These are phyloP conservation scores for Paramecium pentaurelia DNA, from an alignment of 73 alveolate genomes.

Conservation along the genomic window DNA sequence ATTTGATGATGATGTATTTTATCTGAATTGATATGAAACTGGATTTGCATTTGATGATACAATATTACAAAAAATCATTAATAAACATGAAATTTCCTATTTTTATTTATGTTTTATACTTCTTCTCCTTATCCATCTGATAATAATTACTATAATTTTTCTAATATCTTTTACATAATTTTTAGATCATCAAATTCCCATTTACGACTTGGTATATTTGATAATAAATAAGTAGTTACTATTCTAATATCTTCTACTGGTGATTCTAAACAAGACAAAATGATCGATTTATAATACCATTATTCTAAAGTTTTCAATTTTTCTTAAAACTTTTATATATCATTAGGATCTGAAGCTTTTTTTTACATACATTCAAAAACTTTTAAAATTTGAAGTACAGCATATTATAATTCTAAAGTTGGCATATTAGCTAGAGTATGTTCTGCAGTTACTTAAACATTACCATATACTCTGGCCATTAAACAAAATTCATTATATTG, in stretches of 20 bases:
- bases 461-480: not conserved
- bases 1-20: not conserved
- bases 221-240: not conserved
- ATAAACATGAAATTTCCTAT: not conserved
- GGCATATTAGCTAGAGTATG: not conserved
- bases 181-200: slow-evolving; percentile 25
- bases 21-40: not conserved
- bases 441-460: not conserved
- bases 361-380: not conserved
- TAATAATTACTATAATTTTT: not conserved
- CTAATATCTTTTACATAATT: not conserved
- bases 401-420: slow-evolving; percentile 14
- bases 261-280: not conserved
- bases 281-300: not conserved
- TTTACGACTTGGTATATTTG: not conserved
- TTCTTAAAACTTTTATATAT: not conserved
- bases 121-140: slow-evolving; percentile 17
- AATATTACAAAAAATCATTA: not conserved
- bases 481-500: not conserved
- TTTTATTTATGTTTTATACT: not conserved
- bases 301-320: not conserved
- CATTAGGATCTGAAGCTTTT: not conserved
- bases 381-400: not conserved
- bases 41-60: not conserved
- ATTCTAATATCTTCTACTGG: slow-evolving; percentile 16